Base-by-base conservation (phyloP, 2,329 filamentous ascomycete species). In the Ophiostoma sp. region DNA sequence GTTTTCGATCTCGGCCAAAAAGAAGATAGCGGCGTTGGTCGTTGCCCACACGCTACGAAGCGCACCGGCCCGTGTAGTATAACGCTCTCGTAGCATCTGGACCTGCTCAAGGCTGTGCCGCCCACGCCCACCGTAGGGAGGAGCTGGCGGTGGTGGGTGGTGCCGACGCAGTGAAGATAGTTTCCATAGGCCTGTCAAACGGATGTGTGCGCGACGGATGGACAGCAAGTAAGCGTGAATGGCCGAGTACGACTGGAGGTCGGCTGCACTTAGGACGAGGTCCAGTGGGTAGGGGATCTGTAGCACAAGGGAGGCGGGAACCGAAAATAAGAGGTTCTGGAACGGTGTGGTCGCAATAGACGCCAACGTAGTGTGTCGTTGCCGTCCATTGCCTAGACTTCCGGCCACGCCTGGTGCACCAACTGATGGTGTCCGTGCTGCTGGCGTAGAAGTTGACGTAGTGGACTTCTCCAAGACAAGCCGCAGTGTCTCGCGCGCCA, bases 41-140 rank as follows among this genome's bases (percentile, higher is more conserved):
- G 93, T 97, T 0, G 94, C 95, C 96, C 96, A 99, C 0, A 95
- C 88, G 75, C 90, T 92, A 19, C 96, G 90, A 87, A 97, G 92
- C 0, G 88, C 87, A 45, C 86, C 85, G 4, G 88, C 87, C 22
- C 95, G 87, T 19, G 84, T 80, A 33, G 89, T 89, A 76, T 90
- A 88, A 69, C 92, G 88, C 77, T 88, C 83, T 36, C 94, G 88
- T 12, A 92, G 86, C 28, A 88, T 83, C 33, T 84, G 84, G 19
- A 93, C 87, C 8, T 76, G 72, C 19, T 74, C 71, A 57, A 57
- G 36, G n/a, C 70, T 52, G 25, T 61, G 55, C 75, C 88, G 87
- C 22, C 87, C 85, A 73, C 88, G 86, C 0, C 86, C 85, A 39
- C 85, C 84, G 76, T 86, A 85, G 1, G 89, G 88, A 42, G 91